Conservation (phyloP, 306 rosid species). For the Amphicarpaea edgeworthii region DNA sequence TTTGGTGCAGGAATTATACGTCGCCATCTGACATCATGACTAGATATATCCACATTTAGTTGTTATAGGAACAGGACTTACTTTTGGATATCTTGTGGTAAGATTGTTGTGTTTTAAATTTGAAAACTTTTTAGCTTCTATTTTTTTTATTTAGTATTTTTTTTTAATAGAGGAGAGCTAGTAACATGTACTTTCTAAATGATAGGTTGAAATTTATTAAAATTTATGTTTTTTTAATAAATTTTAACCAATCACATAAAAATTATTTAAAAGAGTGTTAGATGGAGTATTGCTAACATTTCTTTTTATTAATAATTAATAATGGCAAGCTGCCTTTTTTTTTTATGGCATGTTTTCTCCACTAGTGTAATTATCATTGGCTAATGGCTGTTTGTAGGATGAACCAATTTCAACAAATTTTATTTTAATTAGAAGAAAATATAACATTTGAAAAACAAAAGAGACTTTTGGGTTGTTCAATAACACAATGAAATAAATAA, state of each 20-base stretch:
- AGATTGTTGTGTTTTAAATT: constrained; percentile 41
- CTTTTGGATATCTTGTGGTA: constrained; percentile 94
- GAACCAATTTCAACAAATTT: background rate
- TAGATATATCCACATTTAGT: constrained; percentile 83
- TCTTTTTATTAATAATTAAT: too few species aligned
- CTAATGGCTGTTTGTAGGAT: background rate
- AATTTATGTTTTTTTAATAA: too few species aligned
- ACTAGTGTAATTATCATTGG: constrained; percentile 8
- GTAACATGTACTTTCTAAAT: too few species aligned
- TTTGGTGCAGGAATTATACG: constrained; percentile 76
- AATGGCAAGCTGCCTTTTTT: constrained; percentile 3
- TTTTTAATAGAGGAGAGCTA: too few species aligned
- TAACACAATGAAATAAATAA: background rate
- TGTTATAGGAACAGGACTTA: constrained; percentile 84
- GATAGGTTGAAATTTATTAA: too few species aligned
- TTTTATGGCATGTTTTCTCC: constrained; percentile 16
- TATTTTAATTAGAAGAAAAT: background rate
- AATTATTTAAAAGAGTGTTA: too few species aligned
- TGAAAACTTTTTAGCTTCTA: constrained; percentile 17
- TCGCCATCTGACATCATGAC: constrained; percentile 79
- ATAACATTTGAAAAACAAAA: background rate
- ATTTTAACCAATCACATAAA: too few species aligned
- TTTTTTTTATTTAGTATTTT: background rate
- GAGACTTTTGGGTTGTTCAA: background rate
- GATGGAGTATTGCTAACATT: too few species aligned